These are phyloP conservation scores for Penicillium ucsense DNA, from an alignment of 495 filamentous ascomycete species.

Conservation along the genomic window DNA sequence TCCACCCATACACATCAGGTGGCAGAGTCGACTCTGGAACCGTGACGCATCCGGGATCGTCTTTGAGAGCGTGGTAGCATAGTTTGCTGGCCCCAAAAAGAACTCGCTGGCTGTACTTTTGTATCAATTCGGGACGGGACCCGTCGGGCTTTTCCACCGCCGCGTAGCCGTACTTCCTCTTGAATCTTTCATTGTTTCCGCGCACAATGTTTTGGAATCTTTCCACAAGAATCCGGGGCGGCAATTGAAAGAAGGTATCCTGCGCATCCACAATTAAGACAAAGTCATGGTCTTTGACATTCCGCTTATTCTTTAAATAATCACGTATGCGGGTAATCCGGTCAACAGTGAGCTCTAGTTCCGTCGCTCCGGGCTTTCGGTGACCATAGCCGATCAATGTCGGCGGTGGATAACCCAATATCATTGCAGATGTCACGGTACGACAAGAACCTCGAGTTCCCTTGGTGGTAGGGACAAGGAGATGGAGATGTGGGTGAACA, in stretches of 20 bases:
- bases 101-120: constrained; percentile 46
- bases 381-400: constrained; percentile 41
- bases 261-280: constrained; percentile 49
- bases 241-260: constrained; percentile 54
- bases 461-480: constrained; percentile 44
- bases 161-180: constrained; percentile 37
- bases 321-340: constrained; percentile 42
- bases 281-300: constrained; percentile 47
- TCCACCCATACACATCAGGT: constrained; percentile 46
- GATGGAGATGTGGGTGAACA: constrained; percentile 48
- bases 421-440: constrained; percentile 48
- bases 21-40: constrained; percentile 48
- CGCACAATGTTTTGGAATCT: constrained; percentile 42
- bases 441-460: constrained; percentile 48
- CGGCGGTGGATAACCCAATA: constrained; percentile 52
- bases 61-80: constrained; percentile 37
- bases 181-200: constrained; percentile 39
- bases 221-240: constrained; percentile 46
- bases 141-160: constrained; percentile 16
- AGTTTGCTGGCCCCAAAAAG: constrained; percentile 53
- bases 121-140: constrained; percentile 22
- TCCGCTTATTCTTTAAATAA: constrained; percentile 40
- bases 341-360: constrained; percentile 28
- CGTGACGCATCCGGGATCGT: constrained; percentile 42
- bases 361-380: constrained; percentile 20